Conservation (phyloP, 2,329 filamentous ascomycete species). For the Aspergillus terreus region DNA sequence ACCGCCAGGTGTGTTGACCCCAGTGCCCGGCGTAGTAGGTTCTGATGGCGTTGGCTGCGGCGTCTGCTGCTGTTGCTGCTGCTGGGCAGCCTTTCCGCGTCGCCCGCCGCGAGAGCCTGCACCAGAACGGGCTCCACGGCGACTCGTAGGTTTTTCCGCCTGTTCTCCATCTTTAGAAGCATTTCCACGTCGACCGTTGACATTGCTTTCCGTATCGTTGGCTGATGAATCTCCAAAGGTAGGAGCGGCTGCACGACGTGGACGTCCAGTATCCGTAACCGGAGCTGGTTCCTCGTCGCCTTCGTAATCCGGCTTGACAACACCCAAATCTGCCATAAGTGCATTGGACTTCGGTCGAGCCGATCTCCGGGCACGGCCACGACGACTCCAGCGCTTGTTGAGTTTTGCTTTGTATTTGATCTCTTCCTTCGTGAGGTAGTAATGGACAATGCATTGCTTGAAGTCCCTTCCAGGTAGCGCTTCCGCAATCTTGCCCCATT, state of each 20-base stretch:
- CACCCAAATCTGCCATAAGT: slow-evolving; percentile 45
- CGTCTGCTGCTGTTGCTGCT: slow-evolving; percentile 20
- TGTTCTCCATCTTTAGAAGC: slow-evolving; percentile 33
- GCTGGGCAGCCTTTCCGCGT: slow-evolving; percentile 31
- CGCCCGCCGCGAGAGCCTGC: slow-evolving; percentile 32
- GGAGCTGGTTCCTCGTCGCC: slow-evolving; percentile 42
- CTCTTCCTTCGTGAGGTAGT: slow-evolving; percentile 49
- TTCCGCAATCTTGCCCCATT: slow-evolving; percentile 51
- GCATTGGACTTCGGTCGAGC: slow-evolving; percentile 45
- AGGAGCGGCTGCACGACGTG: slow-evolving; percentile 47
- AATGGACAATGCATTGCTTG: slow-evolving; percentile 49
- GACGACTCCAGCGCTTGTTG: slow-evolving; percentile 44
- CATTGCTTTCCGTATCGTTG: slow-evolving; percentile 23
- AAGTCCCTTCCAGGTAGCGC: slow-evolving; percentile 44
- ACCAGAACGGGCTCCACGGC: slow-evolving; percentile 32
- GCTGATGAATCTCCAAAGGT: slow-evolving; percentile 43
- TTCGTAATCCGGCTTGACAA: slow-evolving; percentile 41
- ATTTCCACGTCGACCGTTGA: slow-evolving; percentile 32
- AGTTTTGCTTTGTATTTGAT: slow-evolving; percentile 50
- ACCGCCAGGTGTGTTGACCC: slow-evolving; percentile 16
- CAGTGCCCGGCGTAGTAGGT: slow-evolving; percentile 5
- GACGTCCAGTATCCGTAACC: slow-evolving; percentile 49
- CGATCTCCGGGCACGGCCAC: slow-evolving; percentile 36
- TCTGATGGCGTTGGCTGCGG: slow-evolving; percentile 12
- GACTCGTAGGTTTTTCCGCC: slow-evolving; percentile 30